Conservation (phyloP, 192 early-diverging fungal species). For the Coemansia sp. region DNA sequence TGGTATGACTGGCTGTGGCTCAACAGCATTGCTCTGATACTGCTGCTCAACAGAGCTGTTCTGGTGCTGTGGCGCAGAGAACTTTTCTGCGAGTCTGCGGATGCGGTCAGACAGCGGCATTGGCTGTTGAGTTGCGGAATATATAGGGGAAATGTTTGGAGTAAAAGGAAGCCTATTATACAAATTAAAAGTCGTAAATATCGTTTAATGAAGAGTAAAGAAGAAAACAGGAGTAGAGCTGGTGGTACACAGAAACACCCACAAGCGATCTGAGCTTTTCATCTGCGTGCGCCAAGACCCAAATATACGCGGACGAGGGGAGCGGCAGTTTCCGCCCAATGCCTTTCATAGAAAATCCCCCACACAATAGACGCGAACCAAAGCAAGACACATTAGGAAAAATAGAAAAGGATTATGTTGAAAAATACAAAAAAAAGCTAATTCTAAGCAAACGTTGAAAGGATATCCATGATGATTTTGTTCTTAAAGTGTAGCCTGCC, state of each 20-base stretch:
- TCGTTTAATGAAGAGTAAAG: no score
- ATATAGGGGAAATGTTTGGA: no score
- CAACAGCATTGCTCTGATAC: background rate
- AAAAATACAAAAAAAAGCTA: constrained; percentile 3
- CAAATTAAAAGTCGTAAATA: no score
- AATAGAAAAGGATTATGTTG: background rate
- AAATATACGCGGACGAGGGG: no score
- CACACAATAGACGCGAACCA: no score
- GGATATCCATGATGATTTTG: constrained; percentile 48
- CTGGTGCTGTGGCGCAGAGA: constrained; percentile 3
- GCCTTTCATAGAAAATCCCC: no score
- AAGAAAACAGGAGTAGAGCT: no score
- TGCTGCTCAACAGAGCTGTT: background rate
- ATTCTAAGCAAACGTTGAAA: constrained; percentile 42
- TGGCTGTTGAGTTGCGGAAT: background rate
- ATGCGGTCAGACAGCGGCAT: constrained; percentile 42
- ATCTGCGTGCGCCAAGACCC: no score
- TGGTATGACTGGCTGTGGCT: background rate
- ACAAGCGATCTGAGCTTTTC: no score
- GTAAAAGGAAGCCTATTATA: no score
- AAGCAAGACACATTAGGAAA: background rate
- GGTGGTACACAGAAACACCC: no score
- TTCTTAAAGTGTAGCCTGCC: constrained; percentile 44
- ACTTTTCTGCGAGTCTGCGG: constrained; percentile 22
- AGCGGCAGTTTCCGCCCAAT: no score